Conservation (phyloP, 371 early-diverging fungal species). For the Funneliformis caledonium region DNA sequence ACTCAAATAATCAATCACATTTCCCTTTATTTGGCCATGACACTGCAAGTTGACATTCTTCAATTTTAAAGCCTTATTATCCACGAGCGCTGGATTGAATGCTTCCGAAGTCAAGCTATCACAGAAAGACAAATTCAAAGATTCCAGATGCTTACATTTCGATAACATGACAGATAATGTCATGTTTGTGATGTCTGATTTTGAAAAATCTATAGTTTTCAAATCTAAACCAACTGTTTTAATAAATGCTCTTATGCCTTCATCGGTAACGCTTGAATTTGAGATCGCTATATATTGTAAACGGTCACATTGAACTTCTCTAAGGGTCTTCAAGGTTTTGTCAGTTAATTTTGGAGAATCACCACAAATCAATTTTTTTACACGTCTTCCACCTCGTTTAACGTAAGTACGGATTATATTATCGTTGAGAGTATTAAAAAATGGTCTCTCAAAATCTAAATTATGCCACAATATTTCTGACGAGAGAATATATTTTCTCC, state of each 20-base stretch:
- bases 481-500: constrained; percentile 15
- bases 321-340: not conserved
- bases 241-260: not conserved
- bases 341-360: constrained; percentile 7
- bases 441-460: constrained; percentile 10
- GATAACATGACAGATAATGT: constrained; percentile 4
- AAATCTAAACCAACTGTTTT: constrained; percentile 4
- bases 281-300: not conserved
- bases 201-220: constrained; percentile 12
- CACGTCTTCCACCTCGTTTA: not conserved
- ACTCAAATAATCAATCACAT: not conserved
- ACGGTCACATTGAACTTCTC: not conserved
- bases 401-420: not conserved
- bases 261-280: not conserved
- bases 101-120: not conserved
- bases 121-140: constrained; percentile 18
- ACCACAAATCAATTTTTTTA: not conserved
- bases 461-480: not conserved
- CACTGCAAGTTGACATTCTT: not conserved
- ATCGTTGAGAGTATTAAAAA: not conserved
- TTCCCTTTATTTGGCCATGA: not conserved
- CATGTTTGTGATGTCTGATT: not conserved
- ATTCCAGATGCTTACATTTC: constrained; percentile 10
- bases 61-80: constrained; percentile 2
- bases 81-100: not conserved